Evolutionary conservation across 139 green algal genomes (phyloP).

Genomic region (Chlorella sp.): DNA sequence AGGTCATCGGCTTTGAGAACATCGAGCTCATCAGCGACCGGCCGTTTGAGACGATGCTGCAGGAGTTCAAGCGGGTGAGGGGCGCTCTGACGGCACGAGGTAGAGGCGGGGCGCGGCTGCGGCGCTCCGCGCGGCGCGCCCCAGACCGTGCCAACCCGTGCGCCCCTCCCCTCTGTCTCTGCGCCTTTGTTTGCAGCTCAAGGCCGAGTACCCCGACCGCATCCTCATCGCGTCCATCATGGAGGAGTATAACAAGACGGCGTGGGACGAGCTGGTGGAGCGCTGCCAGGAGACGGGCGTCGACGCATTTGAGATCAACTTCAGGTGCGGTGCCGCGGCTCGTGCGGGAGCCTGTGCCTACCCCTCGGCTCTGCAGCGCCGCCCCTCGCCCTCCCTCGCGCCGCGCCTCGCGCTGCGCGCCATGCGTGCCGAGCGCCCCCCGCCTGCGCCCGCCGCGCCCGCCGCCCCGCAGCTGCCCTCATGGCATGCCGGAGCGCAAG

Average conservation of each 20-base stretch:
- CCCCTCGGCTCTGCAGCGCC: too few relatives aligned
- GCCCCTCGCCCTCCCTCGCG: too few relatives aligned
- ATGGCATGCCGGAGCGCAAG: constrained; percentile 92
- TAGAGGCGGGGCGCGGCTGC: too few relatives aligned
- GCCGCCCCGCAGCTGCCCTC: constrained; percentile 70
- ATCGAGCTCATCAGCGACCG: constrained; percentile 96
- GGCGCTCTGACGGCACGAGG: too few relatives aligned
- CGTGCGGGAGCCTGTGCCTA: too few relatives aligned
- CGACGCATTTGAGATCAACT: constrained; percentile 98
- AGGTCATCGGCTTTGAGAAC: constrained; percentile 96
- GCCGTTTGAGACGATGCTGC: constrained; percentile 93
- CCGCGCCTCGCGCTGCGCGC: too few relatives aligned
- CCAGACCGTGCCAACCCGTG: too few relatives aligned
- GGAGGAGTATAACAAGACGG: constrained; percentile 85
- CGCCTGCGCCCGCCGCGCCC: background rate
- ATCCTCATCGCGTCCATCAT: constrained; percentile 97
- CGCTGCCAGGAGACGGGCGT: constrained; percentile 87
- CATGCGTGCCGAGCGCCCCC: too few relatives aligned
- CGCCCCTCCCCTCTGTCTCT: too few relatives aligned
- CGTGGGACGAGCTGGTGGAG: constrained; percentile 95
- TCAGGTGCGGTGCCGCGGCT: constrained; percentile 47
- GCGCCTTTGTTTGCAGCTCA: too few relatives aligned
- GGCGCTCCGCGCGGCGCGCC: too few relatives aligned
- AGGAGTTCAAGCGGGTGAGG: constrained; percentile 87
- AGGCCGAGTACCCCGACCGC: constrained; percentile 91